phyloP scores from a whole-genome alignment of 2,329 filamentous ascomycete genomes.

The Xylaria sp. region DNA sequence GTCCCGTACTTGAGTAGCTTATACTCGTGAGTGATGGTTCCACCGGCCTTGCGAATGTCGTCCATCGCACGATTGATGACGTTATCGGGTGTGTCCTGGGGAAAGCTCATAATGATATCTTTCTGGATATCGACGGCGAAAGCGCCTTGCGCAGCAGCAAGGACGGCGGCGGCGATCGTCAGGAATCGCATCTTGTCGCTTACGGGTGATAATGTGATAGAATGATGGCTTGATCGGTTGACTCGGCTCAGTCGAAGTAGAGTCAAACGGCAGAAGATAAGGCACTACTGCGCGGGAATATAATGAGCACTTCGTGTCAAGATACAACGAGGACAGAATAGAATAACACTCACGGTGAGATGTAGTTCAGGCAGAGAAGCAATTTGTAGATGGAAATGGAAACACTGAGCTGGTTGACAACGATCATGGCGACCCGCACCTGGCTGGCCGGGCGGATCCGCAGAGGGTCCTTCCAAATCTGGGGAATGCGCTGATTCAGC shows the following conservation, averaged over 20 bases:
- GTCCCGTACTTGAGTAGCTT: conserved; percentile 70
- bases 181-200: conserved; percentile 71
- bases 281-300: not conserved
- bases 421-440: conserved; percentile 15
- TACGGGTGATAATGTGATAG: conserved; percentile 20
- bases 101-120: conserved; percentile 82
- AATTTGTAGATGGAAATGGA: not conserved
- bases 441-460: conserved; percentile 7
- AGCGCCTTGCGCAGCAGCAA: conserved; percentile 68
- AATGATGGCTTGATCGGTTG: conserved; percentile 18
- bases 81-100: conserved; percentile 72
- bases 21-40: conserved; percentile 83
- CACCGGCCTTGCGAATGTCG: conserved; percentile 75
- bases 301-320: not conserved
- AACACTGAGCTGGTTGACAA: conserved; percentile 17
- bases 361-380: not conserved
- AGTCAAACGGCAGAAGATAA: not conserved
- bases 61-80: conserved; percentile 78
- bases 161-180: conserved; percentile 62
- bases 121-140: conserved; percentile 74
- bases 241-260: not conserved
- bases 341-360: not conserved
- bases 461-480: conserved; percentile 29
- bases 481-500: conserved; percentile 11
- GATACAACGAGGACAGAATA: not conserved